Evolutionary conservation across 2,329 filamentous ascomycete species (phyloP).

Genomic region (Colletotrichum lentis): DNA sequence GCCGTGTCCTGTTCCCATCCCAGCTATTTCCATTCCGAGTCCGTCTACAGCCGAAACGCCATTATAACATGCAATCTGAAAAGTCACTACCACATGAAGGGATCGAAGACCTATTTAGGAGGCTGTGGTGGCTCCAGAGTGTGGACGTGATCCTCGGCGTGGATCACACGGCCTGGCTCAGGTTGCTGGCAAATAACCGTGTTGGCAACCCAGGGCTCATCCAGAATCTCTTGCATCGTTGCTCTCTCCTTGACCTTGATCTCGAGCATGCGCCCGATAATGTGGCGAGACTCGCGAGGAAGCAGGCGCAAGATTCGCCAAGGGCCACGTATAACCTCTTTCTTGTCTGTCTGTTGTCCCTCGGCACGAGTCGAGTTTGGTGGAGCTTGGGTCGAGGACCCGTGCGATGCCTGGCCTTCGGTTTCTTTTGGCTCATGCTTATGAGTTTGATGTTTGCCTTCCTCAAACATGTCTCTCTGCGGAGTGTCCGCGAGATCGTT

Average conservation of each 20-base stretch:
- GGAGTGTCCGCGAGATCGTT: conserved; percentile 53
- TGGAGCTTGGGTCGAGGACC: conserved; percentile 37
- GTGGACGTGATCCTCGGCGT: conserved; percentile 81
- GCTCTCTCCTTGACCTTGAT: conserved; percentile 85
- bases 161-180: conserved; percentile 72
- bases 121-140: conserved; percentile 77
- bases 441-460: conserved; percentile 42
- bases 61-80: conserved; percentile 26
- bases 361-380: conserved; percentile 7
- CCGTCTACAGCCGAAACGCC: conserved; percentile 30
- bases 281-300: conserved; percentile 86
- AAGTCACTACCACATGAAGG: background rate
- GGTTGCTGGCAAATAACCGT: conserved; percentile 85
- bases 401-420: conserved; percentile 26
- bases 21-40: background rate
- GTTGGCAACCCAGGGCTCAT: conserved; percentile 88
- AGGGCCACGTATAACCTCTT: conserved; percentile 87
- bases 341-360: conserved; percentile 58
- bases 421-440: conserved; percentile 37
- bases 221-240: conserved; percentile 83
- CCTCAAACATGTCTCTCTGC: conserved; percentile 52
- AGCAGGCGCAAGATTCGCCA: conserved; percentile 88
- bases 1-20: conserved; percentile 7
- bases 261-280: conserved; percentile 92
- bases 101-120: conserved; percentile 37